Percentiles rank a stretch among this genome's conserved stretches.
Conservation (phyloP, 306 rosid species). For the Trichosanthes cucumerina region DNA sequence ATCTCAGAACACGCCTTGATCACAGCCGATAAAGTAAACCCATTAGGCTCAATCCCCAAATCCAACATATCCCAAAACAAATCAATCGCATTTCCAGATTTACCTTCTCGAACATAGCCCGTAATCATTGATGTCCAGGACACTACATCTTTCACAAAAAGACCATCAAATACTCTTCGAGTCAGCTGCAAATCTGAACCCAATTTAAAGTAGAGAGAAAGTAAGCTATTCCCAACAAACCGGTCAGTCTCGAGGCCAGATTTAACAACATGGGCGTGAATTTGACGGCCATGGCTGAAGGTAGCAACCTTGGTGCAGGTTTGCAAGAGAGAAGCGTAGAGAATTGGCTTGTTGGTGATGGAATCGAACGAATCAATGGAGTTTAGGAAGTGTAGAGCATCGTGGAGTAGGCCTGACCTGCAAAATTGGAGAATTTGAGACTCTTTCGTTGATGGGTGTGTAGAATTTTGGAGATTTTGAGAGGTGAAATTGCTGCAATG, state of each 20-base stretch:
- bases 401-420: conserved; percentile 28
- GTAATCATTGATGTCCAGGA: conserved; percentile 80
- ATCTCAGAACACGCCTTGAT: conserved; percentile 59
- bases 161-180: conserved; percentile 41
- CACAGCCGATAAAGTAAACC: conserved; percentile 55
- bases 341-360: conserved; percentile 33
- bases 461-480: conserved; percentile 10
- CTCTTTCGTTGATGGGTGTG: conserved; percentile 15
- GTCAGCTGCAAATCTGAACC: conserved; percentile 35
- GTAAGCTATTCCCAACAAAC: conserved; percentile 71
- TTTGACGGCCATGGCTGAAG: conserved; percentile 41
- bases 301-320: conserved; percentile 39
- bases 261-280: conserved; percentile 58
- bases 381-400: conserved; percentile 43
- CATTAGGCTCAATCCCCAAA: conserved; percentile 47
- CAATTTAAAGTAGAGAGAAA: conserved; percentile 60
- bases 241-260: conserved; percentile 61
- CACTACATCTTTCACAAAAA: conserved; percentile 51
- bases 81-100: conserved; percentile 24
- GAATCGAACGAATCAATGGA: conserved; percentile 15
- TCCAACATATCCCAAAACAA: conserved; percentile 46
- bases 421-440: conserved; percentile 39
- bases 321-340: conserved; percentile 67
- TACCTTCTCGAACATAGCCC: conserved; percentile 40
- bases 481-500: conserved; percentile 30